These are phyloP conservation scores for Saturnispora dispora DNA, from an alignment of 805 yeast genomes.

Conservation along the genomic window DNA sequence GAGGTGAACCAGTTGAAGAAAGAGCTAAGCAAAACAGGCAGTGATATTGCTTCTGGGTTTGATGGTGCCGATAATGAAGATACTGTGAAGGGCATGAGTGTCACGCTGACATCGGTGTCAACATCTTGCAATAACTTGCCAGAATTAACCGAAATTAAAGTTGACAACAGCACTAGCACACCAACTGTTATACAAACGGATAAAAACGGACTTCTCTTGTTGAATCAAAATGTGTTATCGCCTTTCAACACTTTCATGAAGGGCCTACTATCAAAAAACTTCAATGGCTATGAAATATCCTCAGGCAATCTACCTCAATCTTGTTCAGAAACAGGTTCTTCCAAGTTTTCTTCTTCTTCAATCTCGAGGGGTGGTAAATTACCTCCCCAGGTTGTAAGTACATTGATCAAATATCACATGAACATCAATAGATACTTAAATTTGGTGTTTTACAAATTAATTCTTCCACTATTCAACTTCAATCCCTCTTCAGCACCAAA, in stretches of 20 bases:
- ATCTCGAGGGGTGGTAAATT: background rate
- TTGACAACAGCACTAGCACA: background rate
- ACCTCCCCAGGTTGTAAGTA: slow-evolving; percentile 7
- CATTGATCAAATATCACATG: slow-evolving; percentile 28
- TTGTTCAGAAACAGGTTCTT: slow-evolving; percentile 1
- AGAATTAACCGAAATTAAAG: background rate
- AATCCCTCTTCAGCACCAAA: slow-evolving; percentile 1
- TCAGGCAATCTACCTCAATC: background rate
- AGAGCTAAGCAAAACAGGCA: slow-evolving; percentile 5
- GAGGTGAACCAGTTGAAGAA: slow-evolving; percentile 26
- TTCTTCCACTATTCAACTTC: slow-evolving; percentile 24
- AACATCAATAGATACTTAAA: slow-evolving; percentile 29
- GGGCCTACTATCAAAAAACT: slow-evolving; percentile 20
- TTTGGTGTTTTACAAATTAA: slow-evolving; percentile 26
- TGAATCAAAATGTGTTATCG: slow-evolving; percentile 24
- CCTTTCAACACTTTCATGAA: slow-evolving; percentile 20
- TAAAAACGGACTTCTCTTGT: slow-evolving; percentile 16
- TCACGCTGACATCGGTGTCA: slow-evolving; percentile 3
- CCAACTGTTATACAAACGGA: slow-evolving; percentile 7
- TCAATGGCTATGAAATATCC: slow-evolving; percentile 23
- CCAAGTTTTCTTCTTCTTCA: background rate
- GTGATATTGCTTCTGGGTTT: background rate
- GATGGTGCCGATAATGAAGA: background rate
- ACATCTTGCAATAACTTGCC: background rate
- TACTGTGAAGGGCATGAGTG: background rate